These are phyloP conservation scores for Fusarium hainanense DNA, from an alignment of 2,329 filamentous ascomycete species.

Conservation along the genomic window DNA sequence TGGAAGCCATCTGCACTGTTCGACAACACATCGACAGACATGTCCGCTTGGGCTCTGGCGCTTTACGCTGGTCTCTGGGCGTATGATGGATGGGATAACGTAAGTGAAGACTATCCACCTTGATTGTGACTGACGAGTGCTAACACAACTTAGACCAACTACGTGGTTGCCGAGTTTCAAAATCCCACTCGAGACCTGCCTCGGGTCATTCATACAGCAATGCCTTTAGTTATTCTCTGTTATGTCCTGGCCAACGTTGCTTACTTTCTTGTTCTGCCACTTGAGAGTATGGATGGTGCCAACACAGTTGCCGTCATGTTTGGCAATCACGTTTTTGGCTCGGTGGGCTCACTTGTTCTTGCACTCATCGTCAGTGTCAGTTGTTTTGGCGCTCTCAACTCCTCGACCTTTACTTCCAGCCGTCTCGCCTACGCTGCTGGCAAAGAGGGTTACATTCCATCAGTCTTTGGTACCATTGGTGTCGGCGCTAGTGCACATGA, in stretches of 20 bases:
- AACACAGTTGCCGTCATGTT: constrained; percentile 98
- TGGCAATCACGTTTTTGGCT: constrained; percentile 88
- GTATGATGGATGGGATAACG: constrained; percentile 99
- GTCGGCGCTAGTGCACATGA: constrained; percentile 62
- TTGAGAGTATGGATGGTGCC: constrained; percentile 80
- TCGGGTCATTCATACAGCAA: constrained; percentile 93
- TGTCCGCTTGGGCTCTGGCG: constrained; percentile 91
- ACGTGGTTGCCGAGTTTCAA: constrained; percentile 96
- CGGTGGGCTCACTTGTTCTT: constrained; percentile 82
- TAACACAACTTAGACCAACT: constrained; percentile 78
- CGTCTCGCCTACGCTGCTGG: constrained; percentile 93
- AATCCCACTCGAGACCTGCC: constrained; percentile 91
- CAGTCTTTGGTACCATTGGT: constrained; percentile 85
- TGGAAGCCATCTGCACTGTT: constrained; percentile 95
- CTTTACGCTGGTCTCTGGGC: constrained; percentile 97
- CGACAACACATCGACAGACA: constrained; percentile 80
- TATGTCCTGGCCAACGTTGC: constrained; percentile 93
- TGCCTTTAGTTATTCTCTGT: constrained; percentile 90
- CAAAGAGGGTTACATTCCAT: constrained; percentile 92
- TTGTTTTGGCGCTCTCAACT: constrained; percentile 95
- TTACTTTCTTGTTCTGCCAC: constrained; percentile 93
- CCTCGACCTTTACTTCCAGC: constrained; percentile 91
- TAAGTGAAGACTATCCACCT: constrained; percentile 60
- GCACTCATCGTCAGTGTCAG: constrained; percentile 90
- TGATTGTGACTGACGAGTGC: neutral